Base-by-base conservation (phyloP, 257 asterid species). In the Linderniella brevidens region DNA sequence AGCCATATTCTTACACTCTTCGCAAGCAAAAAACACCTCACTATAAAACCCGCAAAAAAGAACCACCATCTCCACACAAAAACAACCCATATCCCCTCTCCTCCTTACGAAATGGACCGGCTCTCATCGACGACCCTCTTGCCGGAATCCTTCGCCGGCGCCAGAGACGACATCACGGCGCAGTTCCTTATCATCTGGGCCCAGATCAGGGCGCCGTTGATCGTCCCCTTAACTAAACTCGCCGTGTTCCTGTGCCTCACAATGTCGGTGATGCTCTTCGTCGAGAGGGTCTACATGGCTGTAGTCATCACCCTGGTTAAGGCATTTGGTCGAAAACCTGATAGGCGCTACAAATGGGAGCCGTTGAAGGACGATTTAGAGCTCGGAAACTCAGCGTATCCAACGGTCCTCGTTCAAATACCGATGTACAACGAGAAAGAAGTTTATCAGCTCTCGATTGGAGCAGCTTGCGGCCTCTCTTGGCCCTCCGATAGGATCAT, bases 341-440 rank as follows among this genome's bases (percentile, higher is more conserved):
- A 90, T 1, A 81, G 73, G 32, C 62, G 76, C 0, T 90, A 81
- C 66, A 81, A 85, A 68, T 90, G 82, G 86, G 96, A 90, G 68
- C 67, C 96, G 4, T 19, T 81, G 35, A 77, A 75, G 14, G 96
- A 90, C 35, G 96, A 90, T 59, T 57, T 90, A 60, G 99, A 90
- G 78, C 58, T 66, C 12, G 99, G 92, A 0, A 76, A 78, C 70
- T 67, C 80, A 13, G 70, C 72, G 50, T 85, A 76, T 54, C 99
- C 96, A 3, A 56, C 57, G 72, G 84, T 90, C 54, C 94, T 90
- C 51, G 94, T 90, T 46, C 99, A 90, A 77, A 75, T 90, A 49
- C 99, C 96, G 12, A 90, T 90, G 99, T 90, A 54, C 79, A 90
- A 90, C 19, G 98, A 85, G 48, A 85, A 44, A 71, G 98, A 90